Base-by-base conservation (phyloP, 208 protist genomes). In the Phytomonas francai region DNA sequence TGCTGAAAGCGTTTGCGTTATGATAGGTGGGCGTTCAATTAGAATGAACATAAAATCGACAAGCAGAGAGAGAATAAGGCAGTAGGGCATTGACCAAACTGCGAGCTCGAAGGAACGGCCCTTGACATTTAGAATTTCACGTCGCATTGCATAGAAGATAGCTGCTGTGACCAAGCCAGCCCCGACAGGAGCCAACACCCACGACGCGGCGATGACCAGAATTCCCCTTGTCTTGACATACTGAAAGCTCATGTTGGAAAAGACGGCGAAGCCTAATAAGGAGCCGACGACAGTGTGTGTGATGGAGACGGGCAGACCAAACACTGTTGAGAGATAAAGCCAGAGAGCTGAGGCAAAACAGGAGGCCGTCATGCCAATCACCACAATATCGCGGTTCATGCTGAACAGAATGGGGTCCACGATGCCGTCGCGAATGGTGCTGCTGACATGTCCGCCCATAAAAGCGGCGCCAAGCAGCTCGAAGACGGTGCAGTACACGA, bases 231-330 rank as follows among this genome's bases (percentile, higher is more conserved):
- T 32, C 64, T 85, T 74, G 19, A 93, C 77, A 57, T 80, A 83
- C 30, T 62, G 42, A 63, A 90, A 87, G 27, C 79, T 79, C 14
- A 76, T 72, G 19, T 62, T 36, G 25, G 58, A 6, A 71, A 77
- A 49, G 49, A 92, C 30, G 29, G 84, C 88, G 58, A 88, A 94
- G 30, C 85, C 82, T 16, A 94, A 51, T 58, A 95, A 81, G 22
- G 87, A 87, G 33, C 89, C 86, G 16, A 89, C 78, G 42, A 92
- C 89, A 28, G 86, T 92, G 73, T 92, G 89, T 8, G 87, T 91
- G 70, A 92, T 95, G 25, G 80, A 90, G 30, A 95, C 85, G 3
- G 83, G 89, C 22, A 92, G 75, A 11, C 89, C 84, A 74, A 91
- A 88, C 22, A 92, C 78, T 30, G 86, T 88, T 8, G 84, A 92